These are phyloP conservation scores for Suillus sp. DNA, from an alignment of 768 basidiomycete genomes.

Conservation along the genomic window DNA sequence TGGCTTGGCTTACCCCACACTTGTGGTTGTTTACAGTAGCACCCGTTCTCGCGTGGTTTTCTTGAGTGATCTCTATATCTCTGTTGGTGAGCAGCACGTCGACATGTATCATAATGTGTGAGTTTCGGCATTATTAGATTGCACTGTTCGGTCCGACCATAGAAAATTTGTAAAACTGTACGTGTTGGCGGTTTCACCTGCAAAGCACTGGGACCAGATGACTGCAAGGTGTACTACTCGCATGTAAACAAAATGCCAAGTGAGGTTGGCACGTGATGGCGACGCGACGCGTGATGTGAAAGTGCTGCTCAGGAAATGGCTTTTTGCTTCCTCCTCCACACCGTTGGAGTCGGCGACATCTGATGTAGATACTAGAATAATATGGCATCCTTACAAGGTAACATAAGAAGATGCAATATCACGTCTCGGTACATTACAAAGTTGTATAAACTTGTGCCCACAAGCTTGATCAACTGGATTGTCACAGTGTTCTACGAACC, in stretches of 20 bases:
- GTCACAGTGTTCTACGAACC: slow-evolving; percentile 35
- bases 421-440: not conserved
- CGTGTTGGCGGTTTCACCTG: not conserved
- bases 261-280: too few relatives aligned
- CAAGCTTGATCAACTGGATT: slow-evolving; percentile 7
- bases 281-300: not conserved
- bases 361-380: not conserved
- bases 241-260: too few relatives aligned
- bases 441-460: not conserved
- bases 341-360: not conserved
- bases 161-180: not conserved
- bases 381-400: not conserved
- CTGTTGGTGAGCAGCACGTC: not conserved
- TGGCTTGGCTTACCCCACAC: slow-evolving; percentile 4
- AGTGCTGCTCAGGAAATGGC: not conserved
- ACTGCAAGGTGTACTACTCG: too few relatives aligned
- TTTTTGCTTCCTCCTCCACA: not conserved
- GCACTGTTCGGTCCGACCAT: not conserved
- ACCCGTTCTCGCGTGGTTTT: not conserved
- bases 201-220: not conserved
- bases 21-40: slow-evolving; percentile 12
- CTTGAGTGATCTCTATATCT: not conserved
- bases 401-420: not conserved
- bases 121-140: not conserved
- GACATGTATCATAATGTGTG: not conserved